phyloP scores from a whole-genome alignment of 805 yeast genomes.

The Vanderwaltozyma polyspora region DNA sequence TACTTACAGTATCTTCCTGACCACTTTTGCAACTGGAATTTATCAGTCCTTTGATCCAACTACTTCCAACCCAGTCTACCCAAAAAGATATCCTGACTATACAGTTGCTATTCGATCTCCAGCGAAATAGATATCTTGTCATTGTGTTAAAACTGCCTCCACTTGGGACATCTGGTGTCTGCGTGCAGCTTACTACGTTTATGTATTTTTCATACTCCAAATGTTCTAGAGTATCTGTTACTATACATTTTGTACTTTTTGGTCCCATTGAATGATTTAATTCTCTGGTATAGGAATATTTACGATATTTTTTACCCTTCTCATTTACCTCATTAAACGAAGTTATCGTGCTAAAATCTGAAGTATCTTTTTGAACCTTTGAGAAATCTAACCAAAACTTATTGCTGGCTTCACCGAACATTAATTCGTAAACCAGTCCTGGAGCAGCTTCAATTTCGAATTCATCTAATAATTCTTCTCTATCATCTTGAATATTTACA shows the following conservation, averaged over 20 bases:
- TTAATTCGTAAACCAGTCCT: conserved; percentile 57
- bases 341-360: conserved; percentile 28
- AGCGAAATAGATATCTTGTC: conserved; percentile 60
- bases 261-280: conserved; percentile 83
- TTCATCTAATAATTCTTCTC: conserved; percentile 44
- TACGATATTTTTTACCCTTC: conserved; percentile 33
- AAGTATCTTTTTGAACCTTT: conserved; percentile 26
- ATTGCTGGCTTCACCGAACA: conserved; percentile 53
- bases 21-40: conserved; percentile 77
- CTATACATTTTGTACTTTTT: conserved; percentile 70
- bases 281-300: conserved; percentile 60
- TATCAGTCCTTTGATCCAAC: conserved; percentile 82
- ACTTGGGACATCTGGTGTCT: conserved; percentile 91
- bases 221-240: conserved; percentile 55
- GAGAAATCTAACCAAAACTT: conserved; percentile 34
- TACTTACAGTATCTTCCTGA: background rate
- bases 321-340: conserved; percentile 25
- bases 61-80: conserved; percentile 77
- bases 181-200: conserved; percentile 49
- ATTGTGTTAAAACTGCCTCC: conserved; percentile 71
- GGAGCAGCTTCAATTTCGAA: conserved; percentile 56
- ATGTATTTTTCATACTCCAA: conserved; percentile 40
- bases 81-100: conserved; percentile 48
- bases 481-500: conserved; percentile 33
- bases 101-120: conserved; percentile 61